Evolutionary conservation across 2,329 filamentous ascomycete genomes (phyloP), one percentile per base, ranked within the genome.

Genomic region (Cladobotryum protrusum): DNA sequence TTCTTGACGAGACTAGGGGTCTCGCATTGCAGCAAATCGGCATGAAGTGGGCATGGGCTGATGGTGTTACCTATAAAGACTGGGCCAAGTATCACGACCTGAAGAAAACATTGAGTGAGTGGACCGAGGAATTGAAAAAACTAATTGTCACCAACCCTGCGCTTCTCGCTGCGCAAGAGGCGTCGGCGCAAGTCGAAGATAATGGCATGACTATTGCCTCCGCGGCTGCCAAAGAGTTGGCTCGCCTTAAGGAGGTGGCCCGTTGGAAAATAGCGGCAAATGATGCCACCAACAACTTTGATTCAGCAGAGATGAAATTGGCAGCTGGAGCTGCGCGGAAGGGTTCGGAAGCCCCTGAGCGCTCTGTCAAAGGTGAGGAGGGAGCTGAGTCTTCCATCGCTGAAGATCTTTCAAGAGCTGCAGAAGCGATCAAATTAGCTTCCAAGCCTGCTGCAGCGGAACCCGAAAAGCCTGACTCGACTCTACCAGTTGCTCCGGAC

Each of bases 81-180:
- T 99, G 93, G 93, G 82, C 86, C 52, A 93, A 92, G 66, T 99
- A 96, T 63, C 90, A 97, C 66, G 82, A 87, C 52, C 75, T 99
- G 51, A 95, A 88, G 72, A 81, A 79, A 48, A 85, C 87, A 12
- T 87, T 96, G 47, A 84, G 86, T 43, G 82, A 89, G 60, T 96
- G 92, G 90, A 86, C 88, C 49, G 76, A 81, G 34, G 88, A 95
- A 58, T 83, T 99, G 43, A 84, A 89, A 63, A 76, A 83, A 52
- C 79, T 91, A 47, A 87, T 89, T 36, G 78, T 86, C 52, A 78
- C 82, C 3, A 87, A 96, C 63, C 80, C 86, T 8, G 83, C 81
- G 20, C 75, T 96, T 12, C 72, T 77, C 17, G 72, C 81, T 48
- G 87, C 89, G 15, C 83, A 86, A 60, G 75, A 82, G 32, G 79